phyloP scores from a whole-genome alignment of 306 rosid genomes.

The Quercus berberidifolia region DNA sequence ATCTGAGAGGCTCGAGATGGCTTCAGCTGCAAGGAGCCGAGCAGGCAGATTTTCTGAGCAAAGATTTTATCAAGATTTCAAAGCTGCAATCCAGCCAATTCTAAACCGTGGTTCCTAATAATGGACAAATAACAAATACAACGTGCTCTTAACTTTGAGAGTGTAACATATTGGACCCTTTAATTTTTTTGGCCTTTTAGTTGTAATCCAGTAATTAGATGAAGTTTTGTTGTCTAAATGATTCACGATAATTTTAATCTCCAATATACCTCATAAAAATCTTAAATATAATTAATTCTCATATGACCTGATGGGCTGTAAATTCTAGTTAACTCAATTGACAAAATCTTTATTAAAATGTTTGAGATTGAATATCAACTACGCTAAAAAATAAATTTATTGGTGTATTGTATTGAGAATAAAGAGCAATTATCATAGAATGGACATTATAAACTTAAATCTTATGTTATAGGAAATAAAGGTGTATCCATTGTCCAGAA shows the following conservation, averaged over 20 bases:
- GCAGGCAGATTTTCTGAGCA: constrained; percentile 84
- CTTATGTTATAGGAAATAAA: no score
- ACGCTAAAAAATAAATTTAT: no score
- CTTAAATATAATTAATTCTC: no score
- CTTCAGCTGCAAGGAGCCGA: constrained; percentile 79
- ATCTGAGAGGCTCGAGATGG: constrained; percentile 62
- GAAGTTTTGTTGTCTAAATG: not conserved
- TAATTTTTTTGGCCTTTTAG: not conserved
- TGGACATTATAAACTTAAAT: no score
- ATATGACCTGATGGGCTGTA: no score
- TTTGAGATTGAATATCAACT: no score
- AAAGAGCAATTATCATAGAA: no score
- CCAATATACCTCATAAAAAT: not conserved
- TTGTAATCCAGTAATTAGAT: not conserved
- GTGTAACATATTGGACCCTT: not conserved
- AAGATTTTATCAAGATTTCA: constrained; percentile 75
- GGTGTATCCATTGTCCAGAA: no score
- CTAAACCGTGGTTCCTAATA: constrained; percentile 31
- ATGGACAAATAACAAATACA: constrained; percentile 11
- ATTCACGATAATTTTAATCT: not conserved
- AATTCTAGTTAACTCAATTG: no score
- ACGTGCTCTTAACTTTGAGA: not conserved
- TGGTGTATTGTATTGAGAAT: no score
- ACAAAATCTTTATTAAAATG: no score
- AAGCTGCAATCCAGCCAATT: constrained; percentile 60